Evolutionary conservation across 345 rosid genomes (phyloP).

Genomic region (Nephelium lappaceum): DNA sequence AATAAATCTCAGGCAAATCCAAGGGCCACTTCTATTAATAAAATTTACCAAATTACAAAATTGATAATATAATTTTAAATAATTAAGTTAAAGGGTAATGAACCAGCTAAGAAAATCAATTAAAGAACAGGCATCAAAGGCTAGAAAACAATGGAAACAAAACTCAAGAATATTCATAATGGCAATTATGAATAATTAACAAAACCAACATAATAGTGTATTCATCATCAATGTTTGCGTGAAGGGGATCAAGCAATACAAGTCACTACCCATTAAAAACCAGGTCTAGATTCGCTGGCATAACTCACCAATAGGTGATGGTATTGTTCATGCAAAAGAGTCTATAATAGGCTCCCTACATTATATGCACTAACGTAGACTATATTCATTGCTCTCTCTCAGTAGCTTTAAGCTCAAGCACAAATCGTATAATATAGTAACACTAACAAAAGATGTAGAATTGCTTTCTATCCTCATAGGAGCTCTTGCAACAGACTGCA

Average conservation of each 20-base stretch:
- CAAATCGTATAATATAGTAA: neutral
- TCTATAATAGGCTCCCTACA: neutral
- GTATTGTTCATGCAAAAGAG: neutral
- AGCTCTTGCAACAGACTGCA: neutral
- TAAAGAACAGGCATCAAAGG: neutral
- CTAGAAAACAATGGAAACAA: neutral
- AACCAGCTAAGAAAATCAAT: too few relatives aligned
- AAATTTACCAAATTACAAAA: neutral
- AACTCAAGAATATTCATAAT: neutral
- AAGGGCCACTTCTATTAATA: neutral
- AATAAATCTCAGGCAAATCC: neutral
- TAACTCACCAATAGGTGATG: neutral
- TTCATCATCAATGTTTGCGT: neutral
- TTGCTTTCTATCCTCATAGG: neutral
- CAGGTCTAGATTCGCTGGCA: too few relatives aligned
- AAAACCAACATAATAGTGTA: neutral
- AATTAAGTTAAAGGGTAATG: too few relatives aligned
- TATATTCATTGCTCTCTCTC: neutral
- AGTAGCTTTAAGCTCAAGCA: constrained; percentile 1
- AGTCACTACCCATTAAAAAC: neutral
- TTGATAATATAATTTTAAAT: too few relatives aligned
- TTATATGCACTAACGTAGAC: neutral
- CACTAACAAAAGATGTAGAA: neutral
- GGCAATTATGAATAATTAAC: neutral
- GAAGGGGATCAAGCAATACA: neutral